Conservation (phyloP, 2,329 filamentous ascomycete genomes). For the Nigrospora osmanthi region DNA sequence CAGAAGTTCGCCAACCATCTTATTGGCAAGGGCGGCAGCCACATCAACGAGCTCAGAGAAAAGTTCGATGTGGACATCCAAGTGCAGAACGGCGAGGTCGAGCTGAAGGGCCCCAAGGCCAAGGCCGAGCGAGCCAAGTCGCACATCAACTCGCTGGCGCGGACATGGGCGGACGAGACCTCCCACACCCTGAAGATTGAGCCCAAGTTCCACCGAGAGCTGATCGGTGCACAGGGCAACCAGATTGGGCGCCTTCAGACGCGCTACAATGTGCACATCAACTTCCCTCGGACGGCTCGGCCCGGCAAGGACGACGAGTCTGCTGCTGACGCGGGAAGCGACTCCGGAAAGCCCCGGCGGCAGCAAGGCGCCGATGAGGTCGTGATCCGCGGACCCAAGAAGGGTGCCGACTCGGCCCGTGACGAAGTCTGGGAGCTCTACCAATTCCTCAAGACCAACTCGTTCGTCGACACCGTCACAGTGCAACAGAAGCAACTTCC, state of each 20-base stretch:
- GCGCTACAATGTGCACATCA: slow-evolving; percentile 88
- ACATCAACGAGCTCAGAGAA: slow-evolving; percentile 58
- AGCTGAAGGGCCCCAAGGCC: slow-evolving; percentile 90
- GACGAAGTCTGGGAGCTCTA: slow-evolving; percentile 85
- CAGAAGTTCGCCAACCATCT: slow-evolving; percentile 89
- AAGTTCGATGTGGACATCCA: slow-evolving; percentile 71
- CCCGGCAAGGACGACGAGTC: slow-evolving; percentile 61
- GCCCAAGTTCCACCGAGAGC: slow-evolving; percentile 85
- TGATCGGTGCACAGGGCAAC: slow-evolving; percentile 81
- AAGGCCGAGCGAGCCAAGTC: slow-evolving; percentile 84
- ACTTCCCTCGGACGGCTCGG: slow-evolving; percentile 73
- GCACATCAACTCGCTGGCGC: slow-evolving; percentile 71
- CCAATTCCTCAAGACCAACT: slow-evolving; percentile 86
- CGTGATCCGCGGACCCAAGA: slow-evolving; percentile 81
- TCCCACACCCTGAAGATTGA: slow-evolving; percentile 85
- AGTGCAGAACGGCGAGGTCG: slow-evolving; percentile 87
- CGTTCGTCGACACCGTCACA: slow-evolving; percentile 67
- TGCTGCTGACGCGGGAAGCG: slow-evolving; percentile 60
- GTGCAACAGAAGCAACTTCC: slow-evolving; percentile 89
- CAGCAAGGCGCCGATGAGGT: slow-evolving; percentile 84
- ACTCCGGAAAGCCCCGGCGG: slow-evolving; percentile 56
- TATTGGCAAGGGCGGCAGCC: slow-evolving; percentile 60
- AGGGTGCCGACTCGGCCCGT: slow-evolving; percentile 83
- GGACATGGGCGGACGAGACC: slow-evolving; percentile 83
- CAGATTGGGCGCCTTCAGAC: slow-evolving; percentile 90